Evolutionary conservation across 495 filamentous ascomycete genomes (phyloP), one percentile per base, ranked within the genome.

Genomic region (Daldinia childiae): DNA sequence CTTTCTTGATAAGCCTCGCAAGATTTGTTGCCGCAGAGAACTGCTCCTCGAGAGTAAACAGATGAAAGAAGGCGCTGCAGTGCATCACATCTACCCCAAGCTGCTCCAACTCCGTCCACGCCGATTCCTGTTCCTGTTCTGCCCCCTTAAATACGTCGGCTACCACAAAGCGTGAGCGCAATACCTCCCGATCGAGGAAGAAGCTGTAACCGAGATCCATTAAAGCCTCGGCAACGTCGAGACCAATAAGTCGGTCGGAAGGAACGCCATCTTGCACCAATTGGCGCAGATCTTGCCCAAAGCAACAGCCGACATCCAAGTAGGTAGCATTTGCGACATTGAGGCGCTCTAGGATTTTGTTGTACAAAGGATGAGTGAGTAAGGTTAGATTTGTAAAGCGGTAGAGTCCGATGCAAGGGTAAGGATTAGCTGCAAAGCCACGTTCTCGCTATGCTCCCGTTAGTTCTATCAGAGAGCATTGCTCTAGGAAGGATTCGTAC

Each of bases 191-290:
- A 69, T 89, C 85, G 0, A 74, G 60, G 59, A 88, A 89, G 0
- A 88, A 77, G 9, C 82, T 79, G 59, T 87, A 87, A 6, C 87
- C 87, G 4, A 88, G 73, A 1, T 85, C 83, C 39, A 88, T 80
- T 64, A 88, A 87, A 27, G 81, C 77, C 4, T 62, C 57, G 9
- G 75, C 64, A 1, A 89, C 66, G 64, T 89, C 86, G 3, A 74
- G 69, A 1, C 84, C 88, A 59, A 76, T 78, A 9, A 86, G 73
- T 43, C 81, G 78, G 0, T 39, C 50, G 0, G 76, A 68, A 8
- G 76, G 81, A 6, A 79, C 82, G 5, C 83, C 84, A 38, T 86
- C 80, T 30, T 50, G 56, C 21, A 80, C 76, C 15, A 86, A 74
- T 14, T 79, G 73, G 14, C 84, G 84, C n/a, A 87, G 52, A 45